Conservation (phyloP, 768 basidiomycete genomes). For the Brasilioporus rufonigricans region DNA sequence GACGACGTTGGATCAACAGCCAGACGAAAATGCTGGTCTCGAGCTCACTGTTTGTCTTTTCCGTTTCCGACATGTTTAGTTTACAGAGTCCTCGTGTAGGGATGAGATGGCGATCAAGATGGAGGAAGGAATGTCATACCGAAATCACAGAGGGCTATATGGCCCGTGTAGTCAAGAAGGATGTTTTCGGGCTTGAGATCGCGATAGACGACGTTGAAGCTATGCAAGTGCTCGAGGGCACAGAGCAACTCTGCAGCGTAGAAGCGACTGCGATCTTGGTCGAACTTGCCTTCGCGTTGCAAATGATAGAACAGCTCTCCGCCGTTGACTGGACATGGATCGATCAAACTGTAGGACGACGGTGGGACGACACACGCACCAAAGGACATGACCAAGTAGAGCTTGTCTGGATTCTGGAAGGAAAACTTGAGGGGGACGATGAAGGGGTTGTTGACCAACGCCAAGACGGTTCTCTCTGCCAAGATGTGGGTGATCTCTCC, state of each 20-base stretch:
- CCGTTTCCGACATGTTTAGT: conserved; percentile 95
- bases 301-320: conserved; percentile 98
- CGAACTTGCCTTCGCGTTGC: conserved; percentile 95
- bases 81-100: conserved; percentile 69
- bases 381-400: conserved; percentile 97
- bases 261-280: conserved; percentile 89
- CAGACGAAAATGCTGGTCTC: not conserved
- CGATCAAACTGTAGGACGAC: not conserved
- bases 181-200: conserved; percentile 99
- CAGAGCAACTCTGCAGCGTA: conserved; percentile 97
- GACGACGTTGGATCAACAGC: conserved; percentile 4
- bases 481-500: conserved; percentile 98
- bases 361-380: conserved; percentile 44
- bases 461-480: conserved; percentile 94
- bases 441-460: conserved; percentile 97
- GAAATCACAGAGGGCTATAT: conserved; percentile 97
- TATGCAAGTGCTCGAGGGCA: conserved; percentile 93
- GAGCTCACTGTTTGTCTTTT: conserved; percentile 87
- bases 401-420: conserved; percentile 96
- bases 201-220: conserved; percentile 98
- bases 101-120: conserved; percentile 2
- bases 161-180: conserved; percentile 93
- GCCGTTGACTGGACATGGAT: conserved; percentile 69
- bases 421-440: conserved; percentile 99
- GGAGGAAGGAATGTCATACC: conserved; percentile 39